Percentiles rank a stretch among this genome's conserved stretches.
Evolutionary conservation across 208 protist species (phyloP).

Genomic region (Acanthamoeba lenticulata): DNA sequence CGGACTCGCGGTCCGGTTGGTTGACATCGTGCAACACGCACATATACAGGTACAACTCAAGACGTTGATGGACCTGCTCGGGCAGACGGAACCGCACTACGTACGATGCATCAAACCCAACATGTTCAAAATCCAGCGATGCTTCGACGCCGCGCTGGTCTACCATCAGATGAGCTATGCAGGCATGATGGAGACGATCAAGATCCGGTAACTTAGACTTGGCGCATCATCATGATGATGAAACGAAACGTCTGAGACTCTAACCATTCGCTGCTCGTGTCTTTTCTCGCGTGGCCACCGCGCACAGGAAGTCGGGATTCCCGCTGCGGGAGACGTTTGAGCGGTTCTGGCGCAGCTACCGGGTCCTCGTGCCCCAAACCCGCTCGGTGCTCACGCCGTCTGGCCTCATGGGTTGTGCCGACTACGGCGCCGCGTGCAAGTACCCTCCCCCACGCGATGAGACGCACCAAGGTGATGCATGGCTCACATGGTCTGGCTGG

Average conservation of each 20-base stretch:
- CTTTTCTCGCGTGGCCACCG: background rate
- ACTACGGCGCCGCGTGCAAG: background rate
- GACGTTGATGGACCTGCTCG: conserved; percentile 41
- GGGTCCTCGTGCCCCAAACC: background rate
- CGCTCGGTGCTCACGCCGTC: background rate
- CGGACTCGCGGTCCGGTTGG: background rate
- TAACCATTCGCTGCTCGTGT: too few relatives aligned
- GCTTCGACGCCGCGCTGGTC: background rate
- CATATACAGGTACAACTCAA: conserved; percentile 74
- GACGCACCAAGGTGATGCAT: too few relatives aligned
- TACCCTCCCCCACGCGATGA: background rate
- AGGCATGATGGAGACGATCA: conserved; percentile 78
- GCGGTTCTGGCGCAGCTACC: background rate
- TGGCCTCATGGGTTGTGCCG: background rate
- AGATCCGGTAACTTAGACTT: conserved; percentile 58
- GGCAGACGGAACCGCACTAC: conserved; percentile 93
- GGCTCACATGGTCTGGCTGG: too few relatives aligned
- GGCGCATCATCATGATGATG: background rate
- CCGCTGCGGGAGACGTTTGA: conserved; percentile 50
- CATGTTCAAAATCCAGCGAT: background rate
- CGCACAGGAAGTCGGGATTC: conserved; percentile 52
- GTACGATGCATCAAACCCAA: conserved; percentile 95
- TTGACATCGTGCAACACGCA: background rate
- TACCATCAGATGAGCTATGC: conserved; percentile 72
- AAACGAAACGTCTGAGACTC: background rate